phyloP scores from a whole-genome alignment of 306 rosid genomes.

The Cicer bijugum region DNA sequence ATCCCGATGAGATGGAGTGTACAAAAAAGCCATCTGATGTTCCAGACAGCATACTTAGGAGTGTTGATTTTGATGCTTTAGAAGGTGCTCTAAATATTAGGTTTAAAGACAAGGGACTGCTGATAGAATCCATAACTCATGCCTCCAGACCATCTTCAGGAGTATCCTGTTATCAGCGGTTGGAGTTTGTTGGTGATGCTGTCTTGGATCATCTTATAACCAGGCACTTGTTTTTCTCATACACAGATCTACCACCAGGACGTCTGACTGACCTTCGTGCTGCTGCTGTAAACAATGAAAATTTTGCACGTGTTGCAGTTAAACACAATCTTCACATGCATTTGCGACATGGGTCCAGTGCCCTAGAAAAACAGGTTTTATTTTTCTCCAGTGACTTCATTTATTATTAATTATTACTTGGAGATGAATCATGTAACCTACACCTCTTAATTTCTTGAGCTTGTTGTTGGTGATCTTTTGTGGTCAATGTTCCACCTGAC shows the following conservation, averaged over 20 bases:
- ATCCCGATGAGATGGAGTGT: conserved; percentile 71
- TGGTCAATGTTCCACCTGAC: conserved; percentile 22
- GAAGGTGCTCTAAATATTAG: conserved; percentile 72
- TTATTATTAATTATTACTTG: conserved; percentile 16
- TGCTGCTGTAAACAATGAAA: conserved; percentile 99
- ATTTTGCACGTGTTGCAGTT: conserved; percentile 97
- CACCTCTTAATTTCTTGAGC: conserved; percentile 24
- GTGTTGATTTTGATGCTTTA: conserved; percentile 77
- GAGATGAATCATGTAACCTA: conserved; percentile 28
- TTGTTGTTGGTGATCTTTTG: conserved; percentile 36
- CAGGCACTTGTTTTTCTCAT: conserved; percentile 88
- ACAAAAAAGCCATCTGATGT: conserved; percentile 57
- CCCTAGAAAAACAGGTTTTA: conserved; percentile 91
- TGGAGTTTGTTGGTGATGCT: conserved; percentile 99
- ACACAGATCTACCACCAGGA: conserved; percentile 94
- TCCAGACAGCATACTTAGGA: conserved; percentile 75
- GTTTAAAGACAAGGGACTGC: conserved; percentile 78
- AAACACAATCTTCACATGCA: conserved; percentile 86
- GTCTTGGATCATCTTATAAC: conserved; percentile 97
- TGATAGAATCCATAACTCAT: conserved; percentile 94
- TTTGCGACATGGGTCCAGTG: conserved; percentile 95
- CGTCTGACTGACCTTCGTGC: conserved; percentile 96
- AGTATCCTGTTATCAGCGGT: conserved; percentile 94
- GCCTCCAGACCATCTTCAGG: conserved; percentile 99
- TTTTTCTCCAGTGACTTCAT: conserved; percentile 16